Conservation (phyloP, 139 green algal genomes). For the Prasinococcaceae sp. region DNA sequence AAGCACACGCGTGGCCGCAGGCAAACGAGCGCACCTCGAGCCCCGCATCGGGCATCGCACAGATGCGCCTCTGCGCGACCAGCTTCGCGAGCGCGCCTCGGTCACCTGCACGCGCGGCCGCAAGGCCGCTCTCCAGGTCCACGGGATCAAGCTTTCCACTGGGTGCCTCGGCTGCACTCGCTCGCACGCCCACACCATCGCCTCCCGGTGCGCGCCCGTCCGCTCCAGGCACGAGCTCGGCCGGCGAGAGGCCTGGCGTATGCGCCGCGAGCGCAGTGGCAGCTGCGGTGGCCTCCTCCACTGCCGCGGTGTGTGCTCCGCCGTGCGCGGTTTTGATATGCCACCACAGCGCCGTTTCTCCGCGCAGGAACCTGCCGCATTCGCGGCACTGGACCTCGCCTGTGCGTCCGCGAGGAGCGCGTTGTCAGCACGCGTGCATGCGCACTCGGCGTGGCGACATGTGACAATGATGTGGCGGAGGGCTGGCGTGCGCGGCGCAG, state of each 20-base stretch:
- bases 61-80: no score
- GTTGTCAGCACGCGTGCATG: no score
- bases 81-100: no score
- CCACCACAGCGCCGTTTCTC: conserved; percentile 12
- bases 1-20: no score
- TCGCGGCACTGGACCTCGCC: conserved; percentile 7
- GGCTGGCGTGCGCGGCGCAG: no score
- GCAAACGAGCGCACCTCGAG: no score
- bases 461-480: no score
- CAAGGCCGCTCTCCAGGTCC: no score
- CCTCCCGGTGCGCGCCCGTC: neutral
- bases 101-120: no score
- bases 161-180: neutral
- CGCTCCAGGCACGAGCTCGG: neutral
- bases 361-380: conserved; percentile 15
- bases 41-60: no score
- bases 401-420: no score
- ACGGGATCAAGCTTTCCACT: neutral
- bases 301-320: neutral
- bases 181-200: neutral
- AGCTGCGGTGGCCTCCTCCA: neutral
- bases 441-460: no score
- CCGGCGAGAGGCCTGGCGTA: neutral
- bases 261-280: neutral
- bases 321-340: conserved; percentile 15